Percentiles rank a stretch among this genome's conserved stretches.
phyloP scores from a whole-genome alignment of 2,329 filamentous ascomycete species.

The Polytolypa hystricis region DNA sequence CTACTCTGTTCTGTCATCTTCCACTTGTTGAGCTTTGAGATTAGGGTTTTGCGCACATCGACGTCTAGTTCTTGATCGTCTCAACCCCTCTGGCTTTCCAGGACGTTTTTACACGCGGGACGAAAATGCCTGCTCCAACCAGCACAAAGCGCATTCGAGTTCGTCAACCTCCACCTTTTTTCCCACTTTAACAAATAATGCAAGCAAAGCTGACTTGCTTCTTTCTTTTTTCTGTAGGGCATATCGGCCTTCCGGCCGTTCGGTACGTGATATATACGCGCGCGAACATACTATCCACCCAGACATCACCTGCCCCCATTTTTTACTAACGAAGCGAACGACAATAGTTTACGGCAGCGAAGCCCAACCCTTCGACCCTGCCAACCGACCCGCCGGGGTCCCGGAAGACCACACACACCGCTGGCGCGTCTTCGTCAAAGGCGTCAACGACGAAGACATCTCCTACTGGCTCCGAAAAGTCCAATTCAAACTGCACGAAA shows the following conservation, averaged over 20 bases:
- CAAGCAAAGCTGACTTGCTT: slow-evolving; percentile 18
- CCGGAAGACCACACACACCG: slow-evolving; percentile 91
- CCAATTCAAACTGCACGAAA: slow-evolving; percentile 96
- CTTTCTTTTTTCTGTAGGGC: too few relatives aligned
- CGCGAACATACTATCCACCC: slow-evolving; percentile 22
- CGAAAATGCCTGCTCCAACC: slow-evolving; percentile 46
- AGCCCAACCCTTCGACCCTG: slow-evolving; percentile 65
- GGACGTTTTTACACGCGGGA: too few relatives aligned
- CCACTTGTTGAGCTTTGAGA: too few relatives aligned
- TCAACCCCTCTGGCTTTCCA: too few relatives aligned
- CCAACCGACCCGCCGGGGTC: slow-evolving; percentile 61
- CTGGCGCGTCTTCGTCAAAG: slow-evolving; percentile 90
- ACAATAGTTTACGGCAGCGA: slow-evolving; percentile 64
- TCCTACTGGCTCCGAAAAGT: slow-evolving; percentile 95
- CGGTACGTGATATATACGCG: slow-evolving; percentile 19
- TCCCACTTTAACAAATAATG: too few relatives aligned
- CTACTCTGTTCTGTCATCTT: too few relatives aligned
- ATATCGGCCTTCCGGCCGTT: slow-evolving; percentile 39
- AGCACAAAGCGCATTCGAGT: slow-evolving; percentile 45
- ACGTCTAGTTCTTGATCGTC: too few relatives aligned
- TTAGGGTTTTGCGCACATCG: too few relatives aligned
- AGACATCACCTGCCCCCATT: slow-evolving; percentile 36
- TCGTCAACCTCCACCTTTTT: too few relatives aligned
- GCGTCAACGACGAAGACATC: slow-evolving; percentile 79
- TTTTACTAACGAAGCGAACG: slow-evolving; percentile 48